Base-by-base conservation (phyloP, 2,329 filamentous ascomycete species). In the Exophiala sp. region DNA sequence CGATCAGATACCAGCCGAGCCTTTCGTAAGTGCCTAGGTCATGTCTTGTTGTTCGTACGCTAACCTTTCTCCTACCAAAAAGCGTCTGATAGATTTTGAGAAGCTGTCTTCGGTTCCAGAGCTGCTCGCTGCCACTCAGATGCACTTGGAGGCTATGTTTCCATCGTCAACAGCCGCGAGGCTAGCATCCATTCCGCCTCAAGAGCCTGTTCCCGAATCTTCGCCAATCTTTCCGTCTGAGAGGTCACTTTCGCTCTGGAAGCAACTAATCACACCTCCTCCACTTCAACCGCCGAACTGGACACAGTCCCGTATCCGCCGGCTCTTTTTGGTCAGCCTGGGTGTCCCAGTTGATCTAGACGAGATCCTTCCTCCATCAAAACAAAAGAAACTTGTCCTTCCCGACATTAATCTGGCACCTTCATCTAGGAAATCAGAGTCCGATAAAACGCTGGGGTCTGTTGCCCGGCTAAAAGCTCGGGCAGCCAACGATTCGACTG, bases 281-380 rank as follows among this genome's bases (percentile, higher is more conserved):
- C 91, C 94, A 2, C 82, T 99, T 35, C 91, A 96, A 65, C 94
- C 94, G 5, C 92, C 94, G 0, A 94, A 99, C 71, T 99, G 94
- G 94, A 95, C 96, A 55, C 89, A 94, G 60, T 96, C 91, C 48
- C 89, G 91, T 47, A 99, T 96, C 64, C 86, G 94, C 49, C 88
- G 94, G 24, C 82, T 99, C 21, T 99, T 99, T 69, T 84, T 99
- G 39, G 91, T 99, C 50, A 96, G 91, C 1, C 82, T 99, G 0
- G 94, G 94, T 14, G 94, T 99, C 0, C 94, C 94, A 1, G 90
- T 99, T 41, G 94, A 99, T 65, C 80, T 99, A 0, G 94, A 99
- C 71, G 94, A 99, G 74, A 97, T 99, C 51, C 82, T 99, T 6
- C 94, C 94, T 0, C 91, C 92, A 0, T 95, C 89, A 10, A 97